Evolutionary conservation across 768 basidiomycete genomes (phyloP), one percentile per base, ranked within the genome.

Genomic region (Rossbeevera mucosa): DNA sequence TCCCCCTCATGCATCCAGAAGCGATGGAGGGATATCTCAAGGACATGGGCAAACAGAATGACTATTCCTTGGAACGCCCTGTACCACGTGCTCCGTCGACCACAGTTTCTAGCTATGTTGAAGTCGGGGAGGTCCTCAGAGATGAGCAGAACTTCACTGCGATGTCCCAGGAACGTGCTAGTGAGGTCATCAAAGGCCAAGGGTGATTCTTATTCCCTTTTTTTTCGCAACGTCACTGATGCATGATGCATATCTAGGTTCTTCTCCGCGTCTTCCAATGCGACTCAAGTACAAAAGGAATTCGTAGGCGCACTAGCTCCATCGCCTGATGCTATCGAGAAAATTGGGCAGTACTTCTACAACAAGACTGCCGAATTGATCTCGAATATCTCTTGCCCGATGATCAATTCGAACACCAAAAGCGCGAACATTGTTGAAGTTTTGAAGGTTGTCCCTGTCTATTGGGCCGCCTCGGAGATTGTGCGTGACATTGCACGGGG

Each of bases 1-100:
- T 91, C 83, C 87, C 91, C n/a, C 74, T 92, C 41, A 84, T 91
- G 82, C 87, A 85, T 0, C 91, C 90, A 4, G 72, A 76, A 0
- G 66, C 81, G 2, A 91, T 91, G 88, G 71, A 79, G 53, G 68
- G 61, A 1, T 65, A 83, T 63, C 70, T 91, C 50, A 74, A 64
- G 47, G 79, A 87, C 28, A 61, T 91, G 30, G 77, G 78, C 36
- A 70, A 79, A 21, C 51, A 71, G 16, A 72, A 79, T 24, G 68
- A 77, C 43, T 92, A 91, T 57, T 75, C 81, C 52, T 45, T 83
- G 20, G 63, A 66, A 28, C 73, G 81, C 28, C 87, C 89, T 0
- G 69, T 59, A 28, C 52, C 60, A 6, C 60, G 61, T 14, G 46
- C 51, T 0, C 44, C 64, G 0, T 48, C 67, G 5, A 61, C 68